Percentiles rank a stretch among this genome's conserved stretches.
phyloP scores from a whole-genome alignment of 805 yeast genomes.

The Candida incommunis region DNA sequence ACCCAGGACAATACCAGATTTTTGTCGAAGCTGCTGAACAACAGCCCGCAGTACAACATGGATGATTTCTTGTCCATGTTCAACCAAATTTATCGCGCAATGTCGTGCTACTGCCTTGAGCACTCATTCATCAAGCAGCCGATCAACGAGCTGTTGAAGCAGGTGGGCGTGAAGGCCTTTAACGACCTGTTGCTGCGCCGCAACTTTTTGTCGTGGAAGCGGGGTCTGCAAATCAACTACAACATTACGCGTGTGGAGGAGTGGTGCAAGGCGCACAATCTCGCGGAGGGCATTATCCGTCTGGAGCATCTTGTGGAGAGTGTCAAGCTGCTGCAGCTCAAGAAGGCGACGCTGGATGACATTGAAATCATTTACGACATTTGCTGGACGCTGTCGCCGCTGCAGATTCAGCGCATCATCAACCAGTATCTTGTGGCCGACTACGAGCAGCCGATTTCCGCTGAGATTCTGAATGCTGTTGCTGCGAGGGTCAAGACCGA shows the following conservation, averaged over 20 bases:
- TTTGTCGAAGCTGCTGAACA: slow-evolving; percentile 65
- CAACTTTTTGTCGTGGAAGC: slow-evolving; percentile 90
- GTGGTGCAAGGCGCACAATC: slow-evolving; percentile 93
- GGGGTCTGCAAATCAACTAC: slow-evolving; percentile 92
- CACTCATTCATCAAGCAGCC: slow-evolving; percentile 73
- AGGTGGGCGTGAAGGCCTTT: slow-evolving; percentile 87
- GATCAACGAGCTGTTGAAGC: slow-evolving; percentile 64
- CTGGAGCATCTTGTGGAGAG: slow-evolving; percentile 83
- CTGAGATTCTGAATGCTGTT: slow-evolving; percentile 63
- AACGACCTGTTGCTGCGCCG: slow-evolving; percentile 92
- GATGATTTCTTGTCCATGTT: slow-evolving; percentile 84
- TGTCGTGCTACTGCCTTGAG: slow-evolving; percentile 83
- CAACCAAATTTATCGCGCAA: slow-evolving; percentile 82
- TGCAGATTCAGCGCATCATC: slow-evolving; percentile 88
- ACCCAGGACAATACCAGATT: slow-evolving; percentile 75
- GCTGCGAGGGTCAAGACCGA: slow-evolving; percentile 31
- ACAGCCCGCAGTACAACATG: slow-evolving; percentile 64
- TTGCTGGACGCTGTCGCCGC: slow-evolving; percentile 85
- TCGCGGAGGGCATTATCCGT: slow-evolving; percentile 74
- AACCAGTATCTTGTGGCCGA: slow-evolving; percentile 85
- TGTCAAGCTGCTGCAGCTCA: slow-evolving; percentile 80
- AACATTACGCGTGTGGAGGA: slow-evolving; percentile 94
- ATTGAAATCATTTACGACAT: slow-evolving; percentile 86
- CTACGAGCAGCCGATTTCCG: slow-evolving; percentile 83
- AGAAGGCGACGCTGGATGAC: slow-evolving; percentile 80